A percentile compares a stretch with the other conserved stretches of the same genome.
Conservation (phyloP, 768 basidiomycete genomes). For the Leccinum obscurum region DNA sequence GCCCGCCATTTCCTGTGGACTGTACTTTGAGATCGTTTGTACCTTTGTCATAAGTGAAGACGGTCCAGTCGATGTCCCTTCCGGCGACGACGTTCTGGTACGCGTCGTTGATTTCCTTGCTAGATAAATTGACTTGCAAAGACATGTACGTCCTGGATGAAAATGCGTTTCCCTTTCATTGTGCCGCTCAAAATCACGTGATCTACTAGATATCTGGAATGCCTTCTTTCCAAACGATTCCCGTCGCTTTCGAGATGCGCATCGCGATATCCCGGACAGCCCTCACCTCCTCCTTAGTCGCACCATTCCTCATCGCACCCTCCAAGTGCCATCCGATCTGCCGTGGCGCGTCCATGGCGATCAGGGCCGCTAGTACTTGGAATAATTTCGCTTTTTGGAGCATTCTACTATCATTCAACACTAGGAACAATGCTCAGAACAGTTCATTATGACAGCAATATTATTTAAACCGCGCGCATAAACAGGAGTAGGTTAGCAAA, state of each 20-base stretch:
- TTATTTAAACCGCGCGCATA: no score
- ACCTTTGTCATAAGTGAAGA: constrained; percentile 79
- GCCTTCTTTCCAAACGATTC: constrained; percentile 50
- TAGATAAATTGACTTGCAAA: constrained; percentile 76
- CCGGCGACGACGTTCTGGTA: constrained; percentile 74
- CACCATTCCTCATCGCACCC: no score
- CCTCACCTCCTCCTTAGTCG: constrained; percentile 49
- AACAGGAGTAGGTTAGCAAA: no score
- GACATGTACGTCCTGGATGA: constrained; percentile 49
- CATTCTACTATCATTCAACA: no score
- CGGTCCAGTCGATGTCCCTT: constrained; percentile 69
- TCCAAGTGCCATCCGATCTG: no score
- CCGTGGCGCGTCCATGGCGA: constrained; percentile 47
- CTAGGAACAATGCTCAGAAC: no score
- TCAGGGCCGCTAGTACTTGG: constrained; percentile 43
- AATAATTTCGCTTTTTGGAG: no score
- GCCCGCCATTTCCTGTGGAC: constrained; percentile 78
- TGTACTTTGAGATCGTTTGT: constrained; percentile 89
- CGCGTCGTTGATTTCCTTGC: constrained; percentile 67
- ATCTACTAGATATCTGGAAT: constrained; percentile 43
- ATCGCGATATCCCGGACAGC: constrained; percentile 43
- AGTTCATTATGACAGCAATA: no score
- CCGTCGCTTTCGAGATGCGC: constrained; percentile 45
- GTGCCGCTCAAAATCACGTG: constrained; percentile 15
- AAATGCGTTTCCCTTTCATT: no score